Base-by-base conservation (phyloP, 371 early-diverging fungal genomes). In the Actinomortierella ambigua region DNA sequence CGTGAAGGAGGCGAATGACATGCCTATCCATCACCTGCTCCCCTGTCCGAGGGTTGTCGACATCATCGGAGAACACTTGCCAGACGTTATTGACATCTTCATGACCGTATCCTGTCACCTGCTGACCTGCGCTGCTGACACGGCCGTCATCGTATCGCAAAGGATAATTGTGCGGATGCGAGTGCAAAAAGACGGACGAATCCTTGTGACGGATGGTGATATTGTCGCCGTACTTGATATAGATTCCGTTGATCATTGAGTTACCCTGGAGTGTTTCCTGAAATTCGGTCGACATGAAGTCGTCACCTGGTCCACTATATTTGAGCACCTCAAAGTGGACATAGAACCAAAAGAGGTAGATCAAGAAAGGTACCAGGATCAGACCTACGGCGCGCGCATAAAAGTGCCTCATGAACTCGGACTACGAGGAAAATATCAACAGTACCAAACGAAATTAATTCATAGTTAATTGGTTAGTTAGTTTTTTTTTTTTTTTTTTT, bases 131-230 rank as follows among this genome's bases (percentile, higher is more conserved):
- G 68, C 90, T 91, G 68, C 93, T 92, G 52, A 98, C 84, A 28
- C 97, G 90, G 29, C 93, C 93, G 79, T 97, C 97, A 13, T 94
- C 92, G 70, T 98, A 96, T 48, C 92, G 85, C 27, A 95, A 77
- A 9, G 98, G 99, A 76, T 97, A 98, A 27, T 78, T 75, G 34
- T 88, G 84, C 7, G 59, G 39, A 69, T 93, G 93, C 2, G 98
- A 97, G 78, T 96, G 95, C 23, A 98, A 82, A 64, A 79, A 97
- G 1, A 75, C 85, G 3, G 84, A 82, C 2, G 91, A 89, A 43
- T 87, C 88, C 52, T 86, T 84, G 78, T 96, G 94, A 40, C 84
- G 82, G 47, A 98, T 53, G 2, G 88, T 87, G 59, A 98, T 87
- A 49, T 87, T 87, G 65, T 95, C 90, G 34, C 86, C 86, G 67